Conservation (phyloP, 441 rosid species). For the Croton setiger region DNA sequence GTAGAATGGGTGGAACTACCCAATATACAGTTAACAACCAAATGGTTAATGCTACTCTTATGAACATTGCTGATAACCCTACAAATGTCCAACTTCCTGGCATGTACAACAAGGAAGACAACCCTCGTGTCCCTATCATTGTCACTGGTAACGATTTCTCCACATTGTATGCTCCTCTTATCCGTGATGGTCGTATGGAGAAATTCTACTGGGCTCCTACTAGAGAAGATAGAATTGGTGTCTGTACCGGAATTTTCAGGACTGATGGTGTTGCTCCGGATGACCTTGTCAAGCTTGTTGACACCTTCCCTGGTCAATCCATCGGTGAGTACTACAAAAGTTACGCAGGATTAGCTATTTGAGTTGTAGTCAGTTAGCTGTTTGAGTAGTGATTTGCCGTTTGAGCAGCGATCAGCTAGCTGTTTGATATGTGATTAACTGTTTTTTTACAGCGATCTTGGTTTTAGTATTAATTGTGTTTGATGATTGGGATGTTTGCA, state of each 20-base stretch:
- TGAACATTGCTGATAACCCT: constrained; percentile 99
- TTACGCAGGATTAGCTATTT: too few species aligned
- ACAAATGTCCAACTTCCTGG: constrained; percentile 96
- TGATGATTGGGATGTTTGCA: constrained; percentile 18
- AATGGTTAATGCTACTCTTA: constrained; percentile 98
- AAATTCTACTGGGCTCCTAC: constrained; percentile 99
- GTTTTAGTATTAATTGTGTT: too few species aligned
- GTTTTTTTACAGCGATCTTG: too few species aligned
- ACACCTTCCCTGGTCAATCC: constrained; percentile 95
- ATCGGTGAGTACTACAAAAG: constrained; percentile 45
- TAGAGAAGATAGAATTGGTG: constrained; percentile 91
- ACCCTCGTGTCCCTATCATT: constrained; percentile 89
- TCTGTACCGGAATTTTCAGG: constrained; percentile 83
- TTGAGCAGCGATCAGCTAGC: too few species aligned
- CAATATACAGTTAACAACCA: constrained; percentile 99
- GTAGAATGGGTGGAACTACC: constrained; percentile 93
- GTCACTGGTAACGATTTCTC: constrained; percentile 98
- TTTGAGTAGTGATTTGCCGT: too few species aligned
- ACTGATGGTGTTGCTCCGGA: constrained; percentile 44
- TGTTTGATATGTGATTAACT: too few species aligned
- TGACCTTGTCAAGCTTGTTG: constrained; percentile 72
- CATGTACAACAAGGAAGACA: constrained; percentile 98
- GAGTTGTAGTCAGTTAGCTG: too few species aligned
- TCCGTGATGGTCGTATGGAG: constrained; percentile 99
- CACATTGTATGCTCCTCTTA: constrained; percentile 85